These are phyloP conservation scores for Lecanosticta acicola DNA, from an alignment of 2,329 filamentous ascomycete genomes.

Conservation along the genomic window DNA sequence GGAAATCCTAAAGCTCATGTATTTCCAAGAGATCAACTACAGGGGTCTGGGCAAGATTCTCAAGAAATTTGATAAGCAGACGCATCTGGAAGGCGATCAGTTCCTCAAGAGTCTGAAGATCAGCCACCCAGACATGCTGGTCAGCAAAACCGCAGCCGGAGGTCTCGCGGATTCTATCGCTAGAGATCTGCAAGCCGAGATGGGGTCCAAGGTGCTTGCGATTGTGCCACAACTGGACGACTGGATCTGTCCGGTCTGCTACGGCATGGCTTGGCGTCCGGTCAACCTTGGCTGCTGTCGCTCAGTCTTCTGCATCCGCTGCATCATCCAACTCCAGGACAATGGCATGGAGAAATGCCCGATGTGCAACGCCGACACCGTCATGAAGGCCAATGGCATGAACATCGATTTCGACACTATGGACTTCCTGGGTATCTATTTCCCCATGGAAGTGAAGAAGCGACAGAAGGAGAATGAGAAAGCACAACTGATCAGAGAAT, in stretches of 20 bases:
- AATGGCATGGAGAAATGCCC: constrained; percentile 64
- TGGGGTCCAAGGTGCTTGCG: constrained; percentile 65
- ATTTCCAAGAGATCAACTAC: constrained; percentile 79
- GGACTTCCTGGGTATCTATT: constrained; percentile 68
- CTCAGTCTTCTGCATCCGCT: constrained; percentile 79
- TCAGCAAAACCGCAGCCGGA: constrained; percentile 52
- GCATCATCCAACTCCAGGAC: constrained; percentile 72
- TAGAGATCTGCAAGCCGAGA: constrained; percentile 67
- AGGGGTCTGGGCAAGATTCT: constrained; percentile 75
- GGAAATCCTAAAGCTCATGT: constrained; percentile 69
- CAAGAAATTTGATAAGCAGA: constrained; percentile 89
- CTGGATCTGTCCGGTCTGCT: constrained; percentile 76
- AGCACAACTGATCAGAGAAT: constrained; percentile 55
- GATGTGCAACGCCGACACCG: constrained; percentile 65
- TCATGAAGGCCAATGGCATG: constrained; percentile 64
- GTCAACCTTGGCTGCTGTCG: constrained; percentile 65
- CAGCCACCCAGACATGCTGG: constrained; percentile 27
- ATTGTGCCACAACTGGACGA: constrained; percentile 78
- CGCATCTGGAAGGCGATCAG: constrained; percentile 55
- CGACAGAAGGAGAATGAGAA: constrained; percentile 63
- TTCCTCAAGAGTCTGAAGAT: constrained; percentile 24
- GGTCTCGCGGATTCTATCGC: constrained; percentile 64
- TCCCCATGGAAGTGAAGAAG: constrained; percentile 64
- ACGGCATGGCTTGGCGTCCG: constrained; percentile 72
- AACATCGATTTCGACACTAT: constrained; percentile 62